A percentile compares a stretch with the other conserved stretches of the same genome.
Conservation (phyloP, 495 filamentous ascomycete genomes). For the Aspergillus hancockii region DNA sequence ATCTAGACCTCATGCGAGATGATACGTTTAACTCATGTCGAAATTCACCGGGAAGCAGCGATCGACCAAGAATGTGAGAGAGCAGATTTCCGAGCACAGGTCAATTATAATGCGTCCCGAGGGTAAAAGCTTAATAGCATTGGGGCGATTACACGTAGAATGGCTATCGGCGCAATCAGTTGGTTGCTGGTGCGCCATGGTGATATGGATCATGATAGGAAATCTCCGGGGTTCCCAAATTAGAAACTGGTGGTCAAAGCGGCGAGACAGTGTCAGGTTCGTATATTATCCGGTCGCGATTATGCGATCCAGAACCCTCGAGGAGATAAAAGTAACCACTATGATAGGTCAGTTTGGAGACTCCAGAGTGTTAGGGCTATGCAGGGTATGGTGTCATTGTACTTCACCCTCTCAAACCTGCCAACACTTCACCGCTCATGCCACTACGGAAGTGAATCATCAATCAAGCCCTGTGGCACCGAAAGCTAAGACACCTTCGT, state of each 20-base stretch:
- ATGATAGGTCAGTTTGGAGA: background rate
- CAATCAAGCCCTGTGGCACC: no score
- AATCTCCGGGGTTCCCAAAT: background rate
- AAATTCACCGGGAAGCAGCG: background rate
- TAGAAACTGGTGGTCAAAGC: background rate
- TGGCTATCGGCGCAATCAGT: background rate
- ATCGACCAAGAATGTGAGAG: constrained; percentile 1
- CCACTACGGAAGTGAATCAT: background rate
- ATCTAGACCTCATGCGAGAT: background rate
- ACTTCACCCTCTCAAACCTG: background rate
- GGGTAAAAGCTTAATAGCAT: constrained; percentile 2
- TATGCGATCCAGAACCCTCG: background rate
- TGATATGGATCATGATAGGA: background rate
- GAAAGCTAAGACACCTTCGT: no score
- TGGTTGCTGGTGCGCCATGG: background rate
- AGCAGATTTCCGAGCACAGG: background rate
- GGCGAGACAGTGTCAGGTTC: background rate
- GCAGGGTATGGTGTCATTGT: background rate
- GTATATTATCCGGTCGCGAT: background rate
- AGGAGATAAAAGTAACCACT: background rate
- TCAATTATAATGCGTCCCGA: background rate
- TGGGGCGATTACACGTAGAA: background rate
- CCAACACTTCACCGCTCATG: background rate
- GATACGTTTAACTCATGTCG: background rate
- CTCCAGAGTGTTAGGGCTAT: background rate